These are phyloP conservation scores for Botrytis medusae DNA, from an alignment of 2,329 filamentous ascomycete species.

Conservation along the genomic window DNA sequence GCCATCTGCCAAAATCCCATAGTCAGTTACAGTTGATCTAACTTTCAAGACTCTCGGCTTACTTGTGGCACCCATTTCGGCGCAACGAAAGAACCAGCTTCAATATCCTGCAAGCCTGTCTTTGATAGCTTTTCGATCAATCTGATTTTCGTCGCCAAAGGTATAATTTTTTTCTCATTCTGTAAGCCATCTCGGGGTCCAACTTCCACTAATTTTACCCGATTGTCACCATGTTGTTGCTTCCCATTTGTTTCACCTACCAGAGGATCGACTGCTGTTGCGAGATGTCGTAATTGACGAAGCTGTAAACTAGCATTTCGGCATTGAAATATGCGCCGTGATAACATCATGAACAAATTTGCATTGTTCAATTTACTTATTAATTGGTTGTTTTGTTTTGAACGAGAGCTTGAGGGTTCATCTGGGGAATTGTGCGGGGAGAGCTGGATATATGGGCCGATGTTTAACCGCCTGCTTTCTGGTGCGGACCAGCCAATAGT, in stretches of 20 bases:
- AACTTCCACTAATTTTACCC: constrained; percentile 73
- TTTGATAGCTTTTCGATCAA: constrained; percentile 67
- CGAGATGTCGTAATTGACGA: constrained; percentile 29
- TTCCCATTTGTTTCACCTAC: constrained; percentile 21
- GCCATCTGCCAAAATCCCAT: constrained; percentile 60
- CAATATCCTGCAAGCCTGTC: constrained; percentile 71
- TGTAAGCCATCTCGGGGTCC: constrained; percentile 84
- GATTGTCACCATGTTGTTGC: constrained; percentile 34
- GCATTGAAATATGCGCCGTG: constrained; percentile 9
- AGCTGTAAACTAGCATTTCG: constrained; percentile 4
- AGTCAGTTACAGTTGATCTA: constrained; percentile 10
- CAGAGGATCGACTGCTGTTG: constrained; percentile 30
- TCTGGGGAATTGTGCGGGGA: constrained; percentile 18
- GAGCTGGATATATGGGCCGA: neutral
- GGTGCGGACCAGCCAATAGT: neutral
- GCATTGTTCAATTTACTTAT: constrained; percentile 8
- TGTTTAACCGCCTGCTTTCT: neutral
- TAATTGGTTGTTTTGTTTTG: neutral
- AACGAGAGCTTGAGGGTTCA: constrained; percentile 6
- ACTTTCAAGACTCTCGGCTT: constrained; percentile 22
- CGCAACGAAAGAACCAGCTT: constrained; percentile 79
- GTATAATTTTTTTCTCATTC: constrained; percentile 73
- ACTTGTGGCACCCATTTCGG: constrained; percentile 86
- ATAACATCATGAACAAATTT: constrained; percentile 18
- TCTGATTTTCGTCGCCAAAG: constrained; percentile 72